phyloP scores from a whole-genome alignment of 208 protist genomes.

The Acanthamoeba healyi region DNA sequence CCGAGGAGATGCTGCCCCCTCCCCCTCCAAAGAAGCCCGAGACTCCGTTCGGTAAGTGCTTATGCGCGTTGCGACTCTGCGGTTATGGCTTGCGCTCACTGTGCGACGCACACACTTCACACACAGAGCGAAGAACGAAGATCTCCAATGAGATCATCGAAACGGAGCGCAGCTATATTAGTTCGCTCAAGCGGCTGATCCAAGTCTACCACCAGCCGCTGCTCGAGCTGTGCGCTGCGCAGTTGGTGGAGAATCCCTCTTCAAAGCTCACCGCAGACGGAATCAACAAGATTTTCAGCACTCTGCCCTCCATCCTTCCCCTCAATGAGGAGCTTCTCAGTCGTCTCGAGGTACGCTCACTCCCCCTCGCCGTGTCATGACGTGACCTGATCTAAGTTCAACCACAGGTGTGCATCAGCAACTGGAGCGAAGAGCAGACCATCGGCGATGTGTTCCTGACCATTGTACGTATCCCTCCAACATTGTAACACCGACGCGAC shows the following conservation, averaged over 20 bases:
- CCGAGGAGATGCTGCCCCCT: conserved; percentile 55
- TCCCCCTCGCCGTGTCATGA: neutral
- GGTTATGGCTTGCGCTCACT: neutral
- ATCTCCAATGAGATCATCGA: conserved; percentile 75
- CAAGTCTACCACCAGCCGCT: conserved; percentile 65
- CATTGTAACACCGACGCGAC: neutral
- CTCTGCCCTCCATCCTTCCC: conserved; percentile 49
- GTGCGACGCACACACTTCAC: neutral
- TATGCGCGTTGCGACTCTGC: neutral
- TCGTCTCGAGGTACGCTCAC: neutral
- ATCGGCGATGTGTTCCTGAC: conserved; percentile 74
- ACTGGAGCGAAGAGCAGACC: conserved; percentile 62
- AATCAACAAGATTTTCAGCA: conserved; percentile 70
- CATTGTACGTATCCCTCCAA: neutral
- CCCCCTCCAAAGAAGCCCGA: conserved; percentile 62
- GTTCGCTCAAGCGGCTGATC: conserved; percentile 69
- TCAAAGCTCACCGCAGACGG: conserved; percentile 11
- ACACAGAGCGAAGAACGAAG: conserved; percentile 72
- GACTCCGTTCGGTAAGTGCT: conserved; percentile 66
- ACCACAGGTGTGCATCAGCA: conserved; percentile 33
- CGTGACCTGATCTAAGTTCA: neutral
- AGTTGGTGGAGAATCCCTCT: neutral
- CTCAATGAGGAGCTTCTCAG: conserved; percentile 69
- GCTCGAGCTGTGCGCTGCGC: neutral
- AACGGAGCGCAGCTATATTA: conserved; percentile 67